Base-by-base conservation (phyloP, 2,329 filamentous ascomycete genomes). In the Tolypocladium sp. region DNA sequence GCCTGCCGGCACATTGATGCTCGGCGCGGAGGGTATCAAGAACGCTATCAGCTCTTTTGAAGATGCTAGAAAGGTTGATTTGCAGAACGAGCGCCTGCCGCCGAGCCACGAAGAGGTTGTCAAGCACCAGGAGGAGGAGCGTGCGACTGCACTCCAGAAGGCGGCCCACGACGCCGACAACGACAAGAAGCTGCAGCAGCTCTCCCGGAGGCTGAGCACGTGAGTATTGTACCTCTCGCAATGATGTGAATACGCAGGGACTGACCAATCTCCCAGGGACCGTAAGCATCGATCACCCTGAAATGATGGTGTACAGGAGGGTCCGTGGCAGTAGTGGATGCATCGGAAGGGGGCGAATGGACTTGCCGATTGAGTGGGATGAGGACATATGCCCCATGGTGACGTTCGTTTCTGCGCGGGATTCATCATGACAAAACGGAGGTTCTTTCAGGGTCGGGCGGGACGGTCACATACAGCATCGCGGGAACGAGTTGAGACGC, bases 1-100 rank as follows among this genome's bases (percentile, higher is more conserved):
- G 63, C 94, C 94, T 1, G 92, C 92, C 8, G 94, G 94, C 60
- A 99, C 94, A 7, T 87, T 99, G 62, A 97, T 99, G 94, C 84
- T 97, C 57, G 94, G 94, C 60, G 93, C 94, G 1, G 94, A 99
- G 76, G 94, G 94, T 60, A 97, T 97, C 79, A 99, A 97, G 81
- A 92, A 97, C 69, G 94, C 94, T 40, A 99, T 99, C 68, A 93
- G 86, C 75, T 95, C 86, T 67, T 99, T 99, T 66, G 94, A 99
- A 73, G 94, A 99, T 73, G 94, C 94, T 20, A 84, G 92, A 63
- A 97, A 97, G 80, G 92, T 99, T 55, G 94, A 99, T 77, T 70
- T 97, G 63, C 92, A 97, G 77, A 99, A 99, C 73, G 94, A 99
- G 77, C 85, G 91, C 63, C 80, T 99, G 64, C 94, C 94, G 56